Evolutionary conservation across 169 alveolate genomes (phyloP).

Genomic region (Miamiensis avidus): DNA sequence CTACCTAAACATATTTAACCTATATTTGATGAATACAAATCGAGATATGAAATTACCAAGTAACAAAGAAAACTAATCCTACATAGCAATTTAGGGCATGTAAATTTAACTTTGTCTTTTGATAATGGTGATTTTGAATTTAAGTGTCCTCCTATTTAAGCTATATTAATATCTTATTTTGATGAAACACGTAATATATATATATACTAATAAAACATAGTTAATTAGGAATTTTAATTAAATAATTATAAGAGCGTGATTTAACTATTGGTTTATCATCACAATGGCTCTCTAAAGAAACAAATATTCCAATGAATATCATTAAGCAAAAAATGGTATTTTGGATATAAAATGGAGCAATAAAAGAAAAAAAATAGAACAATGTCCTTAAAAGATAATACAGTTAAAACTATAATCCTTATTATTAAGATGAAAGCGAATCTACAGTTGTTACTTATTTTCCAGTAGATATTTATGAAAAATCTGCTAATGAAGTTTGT

Average conservation of each 20-base stretch:
- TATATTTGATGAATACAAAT: conserved; percentile 29
- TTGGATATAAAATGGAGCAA: conserved; percentile 46
- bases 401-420: background rate
- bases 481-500: background rate
- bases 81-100: conserved; percentile 49
- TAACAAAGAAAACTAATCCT: conserved; percentile 34
- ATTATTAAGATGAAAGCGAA: background rate
- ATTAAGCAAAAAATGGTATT: conserved; percentile 37
- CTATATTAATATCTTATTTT: conserved; percentile 38
- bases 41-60: conserved; percentile 30
- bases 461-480: background rate
- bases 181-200: conserved; percentile 31
- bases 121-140: conserved; percentile 53
- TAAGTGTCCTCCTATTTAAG: conserved; percentile 45
- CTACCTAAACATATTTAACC: conserved; percentile 32
- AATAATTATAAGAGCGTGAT: background rate
- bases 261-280: conserved; percentile 11
- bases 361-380: conserved; percentile 20
- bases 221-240: too few relatives aligned
- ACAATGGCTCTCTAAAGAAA: conserved; percentile 13
- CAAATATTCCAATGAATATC: conserved; percentile 10
- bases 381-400: background rate
- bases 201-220: background rate
- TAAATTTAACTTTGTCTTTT: conserved; percentile 29
- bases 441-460: background rate